Conservation (phyloP, 148 eudicot genomes). For the Nepenthes gracilis region DNA sequence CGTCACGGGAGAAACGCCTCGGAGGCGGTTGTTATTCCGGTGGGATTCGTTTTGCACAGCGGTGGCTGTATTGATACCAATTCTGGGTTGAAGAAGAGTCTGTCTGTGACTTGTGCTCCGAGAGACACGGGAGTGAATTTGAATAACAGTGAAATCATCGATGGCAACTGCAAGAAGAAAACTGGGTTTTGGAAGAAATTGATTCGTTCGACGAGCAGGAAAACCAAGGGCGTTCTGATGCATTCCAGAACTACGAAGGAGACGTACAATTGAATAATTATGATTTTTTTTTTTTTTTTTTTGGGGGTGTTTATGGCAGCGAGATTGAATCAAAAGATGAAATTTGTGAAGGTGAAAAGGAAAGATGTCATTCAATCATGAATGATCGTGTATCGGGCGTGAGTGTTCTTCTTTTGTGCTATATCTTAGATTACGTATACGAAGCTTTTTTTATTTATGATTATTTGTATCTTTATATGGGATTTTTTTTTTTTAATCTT, state of each 20-base stretch:
- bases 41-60: constrained; percentile 8
- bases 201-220: constrained; percentile 36
- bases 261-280: not conserved
- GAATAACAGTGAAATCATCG: not conserved
- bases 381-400: too few species aligned
- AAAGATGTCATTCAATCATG: too few species aligned
- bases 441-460: too few species aligned
- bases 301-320: too few species aligned
- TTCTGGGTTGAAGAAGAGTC: constrained; percentile 21
- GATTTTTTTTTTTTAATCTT: too few species aligned
- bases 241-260: constrained; percentile 21
- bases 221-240: constrained; percentile 26
- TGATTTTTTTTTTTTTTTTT: not conserved
- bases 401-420: too few species aligned
- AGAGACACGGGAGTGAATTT: not conserved
- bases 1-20: constrained; percentile 4
- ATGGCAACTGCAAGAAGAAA: constrained; percentile 17
- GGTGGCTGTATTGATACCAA: not conserved
- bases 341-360: too few species aligned
- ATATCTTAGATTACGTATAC: too few species aligned
- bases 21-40: not conserved
- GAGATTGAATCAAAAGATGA: too few species aligned
- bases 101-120: constrained; percentile 20
- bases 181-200: constrained; percentile 53
- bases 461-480: too few species aligned